Conservation (phyloP, 345 rosid genomes). For the Brassica cretica region DNA sequence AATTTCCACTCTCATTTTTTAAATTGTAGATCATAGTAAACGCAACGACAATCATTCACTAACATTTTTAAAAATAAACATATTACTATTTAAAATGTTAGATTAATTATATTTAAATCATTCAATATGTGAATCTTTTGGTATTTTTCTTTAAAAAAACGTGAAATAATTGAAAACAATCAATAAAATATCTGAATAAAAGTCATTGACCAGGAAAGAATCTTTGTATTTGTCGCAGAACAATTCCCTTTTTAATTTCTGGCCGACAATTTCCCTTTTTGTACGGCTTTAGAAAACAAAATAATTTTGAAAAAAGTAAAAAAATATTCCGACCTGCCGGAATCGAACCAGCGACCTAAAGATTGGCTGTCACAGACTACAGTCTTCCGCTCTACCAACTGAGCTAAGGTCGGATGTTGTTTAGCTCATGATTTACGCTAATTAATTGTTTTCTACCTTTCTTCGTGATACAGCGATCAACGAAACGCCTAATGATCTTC, state of each 20-base stretch:
- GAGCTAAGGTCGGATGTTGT: constrained; percentile 83
- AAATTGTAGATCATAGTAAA: constrained; percentile 6
- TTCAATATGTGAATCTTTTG: too few species aligned
- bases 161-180: too few species aligned
- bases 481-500: constrained; percentile 63
- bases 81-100: too few species aligned
- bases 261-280: neutral
- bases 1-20: neutral
- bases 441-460: neutral
- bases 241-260: too few species aligned
- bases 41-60: neutral
- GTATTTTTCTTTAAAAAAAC: too few species aligned
- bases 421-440: accelerated
- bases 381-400: constrained; percentile 99
- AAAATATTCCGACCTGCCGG: constrained; percentile 38
- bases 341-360: constrained; percentile 45
- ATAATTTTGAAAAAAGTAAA: neutral
- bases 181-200: too few species aligned
- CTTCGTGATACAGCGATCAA: constrained; percentile 55
- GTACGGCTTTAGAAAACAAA: neutral
- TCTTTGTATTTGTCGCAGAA: too few species aligned
- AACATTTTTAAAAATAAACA: too few species aligned
- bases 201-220: too few species aligned
- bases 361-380: constrained; percentile 56
- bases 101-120: too few species aligned